Conservation (phyloP, 2,329 filamentous ascomycete genomes). For the Septoria linicola region DNA sequence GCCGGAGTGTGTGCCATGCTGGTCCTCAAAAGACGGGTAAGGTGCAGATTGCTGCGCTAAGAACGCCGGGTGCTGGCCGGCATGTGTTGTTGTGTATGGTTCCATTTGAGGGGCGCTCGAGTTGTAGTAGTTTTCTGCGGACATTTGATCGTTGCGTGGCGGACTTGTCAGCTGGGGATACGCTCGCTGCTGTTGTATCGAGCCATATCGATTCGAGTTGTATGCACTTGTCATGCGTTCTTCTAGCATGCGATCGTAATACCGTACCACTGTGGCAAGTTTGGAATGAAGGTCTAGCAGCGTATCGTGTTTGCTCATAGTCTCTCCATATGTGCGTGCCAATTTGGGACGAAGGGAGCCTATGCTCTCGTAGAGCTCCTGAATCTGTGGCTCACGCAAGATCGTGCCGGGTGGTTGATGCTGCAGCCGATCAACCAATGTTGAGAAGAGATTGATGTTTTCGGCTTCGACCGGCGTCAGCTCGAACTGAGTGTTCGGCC, state of each 20-base stretch:
- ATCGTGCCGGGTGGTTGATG: slow-evolving; percentile 95
- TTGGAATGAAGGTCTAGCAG: slow-evolving; percentile 93
- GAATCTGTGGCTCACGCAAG: slow-evolving; percentile 93
- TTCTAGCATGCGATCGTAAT: slow-evolving; percentile 97
- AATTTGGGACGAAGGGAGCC: slow-evolving; percentile 90
- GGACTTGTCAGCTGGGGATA: slow-evolving; percentile 70
- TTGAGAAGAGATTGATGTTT: slow-evolving; percentile 95
- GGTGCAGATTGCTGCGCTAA: slow-evolving; percentile 42
- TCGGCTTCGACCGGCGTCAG: slow-evolving; percentile 90
- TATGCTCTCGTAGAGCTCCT: slow-evolving; percentile 96
- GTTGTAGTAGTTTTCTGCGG: slow-evolving; percentile 80
- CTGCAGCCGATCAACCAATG: slow-evolving; percentile 88
- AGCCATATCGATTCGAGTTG: slow-evolving; percentile 63
- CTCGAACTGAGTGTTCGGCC: slow-evolving; percentile 89
- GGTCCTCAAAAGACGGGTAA: slow-evolving; percentile 36
- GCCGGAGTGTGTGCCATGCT: slow-evolving; percentile 22
- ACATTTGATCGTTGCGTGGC: slow-evolving; percentile 47
- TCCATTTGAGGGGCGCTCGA: slow-evolving; percentile 57
- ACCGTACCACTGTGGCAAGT: slow-evolving; percentile 90
- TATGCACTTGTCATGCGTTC: slow-evolving; percentile 92
- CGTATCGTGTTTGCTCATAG: slow-evolving; percentile 99
- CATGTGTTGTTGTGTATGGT: slow-evolving; percentile 42
- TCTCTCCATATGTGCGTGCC: slow-evolving; percentile 93
- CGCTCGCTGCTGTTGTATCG: slow-evolving; percentile 34
- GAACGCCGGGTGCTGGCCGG: slow-evolving; percentile 39